Evolutionary conservation across 768 basidiomycete genomes (phyloP).

Genomic region (Sistotremastrum suecicum): DNA sequence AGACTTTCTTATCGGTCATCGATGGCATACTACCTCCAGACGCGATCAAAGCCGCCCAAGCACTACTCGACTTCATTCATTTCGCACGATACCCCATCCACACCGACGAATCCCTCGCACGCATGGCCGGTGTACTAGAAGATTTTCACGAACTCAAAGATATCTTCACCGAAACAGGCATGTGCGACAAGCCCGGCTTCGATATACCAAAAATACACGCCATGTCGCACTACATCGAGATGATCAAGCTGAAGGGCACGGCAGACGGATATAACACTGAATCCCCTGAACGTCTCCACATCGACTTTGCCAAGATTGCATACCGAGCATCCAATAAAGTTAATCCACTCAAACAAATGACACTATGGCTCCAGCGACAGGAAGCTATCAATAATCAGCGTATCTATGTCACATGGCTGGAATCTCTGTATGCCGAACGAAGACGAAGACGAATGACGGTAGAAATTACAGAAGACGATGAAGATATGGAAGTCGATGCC

Average conservation of each 20-base stretch:
- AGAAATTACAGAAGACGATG: too few relatives aligned
- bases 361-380: constrained; percentile 4
- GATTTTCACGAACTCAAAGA: background rate
- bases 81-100: background rate
- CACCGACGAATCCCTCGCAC: background rate
- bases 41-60: too few relatives aligned
- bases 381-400: constrained; percentile 3
- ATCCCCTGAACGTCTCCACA: constrained; percentile 23
- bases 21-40: too few relatives aligned
- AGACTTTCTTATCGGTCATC: too few relatives aligned
- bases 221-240: constrained; percentile 8
- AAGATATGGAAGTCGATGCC: too few relatives aligned
- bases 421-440: too few relatives aligned
- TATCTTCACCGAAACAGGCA: too few relatives aligned
- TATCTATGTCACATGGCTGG: constrained; percentile 1
- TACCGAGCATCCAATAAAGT: constrained; percentile 15
- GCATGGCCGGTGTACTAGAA: background rate
- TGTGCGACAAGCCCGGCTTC: too few relatives aligned
- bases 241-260: constrained; percentile 11
- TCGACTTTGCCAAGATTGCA: constrained; percentile 24
- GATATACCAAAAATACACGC: constrained; percentile 16
- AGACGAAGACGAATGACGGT: too few relatives aligned
- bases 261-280: constrained; percentile 17
- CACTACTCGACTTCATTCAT: background rate
- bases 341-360: constrained; percentile 12